Base-by-base conservation (phyloP, 1,139 yeast genomes). In the Geotrichum cucujoidarum region DNA sequence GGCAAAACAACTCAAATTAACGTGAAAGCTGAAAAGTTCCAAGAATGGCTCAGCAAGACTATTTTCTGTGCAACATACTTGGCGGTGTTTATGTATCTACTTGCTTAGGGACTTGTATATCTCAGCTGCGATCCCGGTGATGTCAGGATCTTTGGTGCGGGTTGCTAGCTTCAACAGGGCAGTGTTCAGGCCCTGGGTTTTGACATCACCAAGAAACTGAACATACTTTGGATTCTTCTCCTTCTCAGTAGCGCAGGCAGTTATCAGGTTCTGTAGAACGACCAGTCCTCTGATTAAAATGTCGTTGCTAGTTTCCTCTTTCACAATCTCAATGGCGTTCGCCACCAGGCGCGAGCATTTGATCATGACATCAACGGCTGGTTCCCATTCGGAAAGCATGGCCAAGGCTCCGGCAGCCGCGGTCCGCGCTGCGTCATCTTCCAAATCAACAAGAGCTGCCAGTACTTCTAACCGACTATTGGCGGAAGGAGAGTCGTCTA, bases 351-450 rank as follows among this genome's bases (percentile, higher is more conserved):
- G 51, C 24, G 48, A 51, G 22, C 51, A 51, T 30, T 49, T 34
- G 27, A 54, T 54, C 52, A 66, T 51, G n/a, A 53, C 56, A 11
- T 49, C 53, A 4, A 60, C 61, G 2, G 66, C 65, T 8, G 53
- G 59, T 8, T 59, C 65, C 68, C 68, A 68, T 40, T 67, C 69
- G 1, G 71, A 57, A 2, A 70, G 56, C 43, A 63, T 60, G 2
- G 74, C 74, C 22, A 70, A 44, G 13, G 71, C 70, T 1, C 74
- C 74, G 3, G 69, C 59, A 1, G 72, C 73, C 0, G 75, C 74
- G 3, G 55, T 48, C 2, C 69, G 60, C 3, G 71, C 61, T 13
- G 53, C 56, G 11, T 51, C 50, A 45, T 70, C 73, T 17, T 65
- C 70, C 4, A 61, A 52, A 33, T 61, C 65, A 5, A 64, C 55